Base-by-base conservation (phyloP, 75 land plant genomes). In the Cupressus sempervirens region DNA sequence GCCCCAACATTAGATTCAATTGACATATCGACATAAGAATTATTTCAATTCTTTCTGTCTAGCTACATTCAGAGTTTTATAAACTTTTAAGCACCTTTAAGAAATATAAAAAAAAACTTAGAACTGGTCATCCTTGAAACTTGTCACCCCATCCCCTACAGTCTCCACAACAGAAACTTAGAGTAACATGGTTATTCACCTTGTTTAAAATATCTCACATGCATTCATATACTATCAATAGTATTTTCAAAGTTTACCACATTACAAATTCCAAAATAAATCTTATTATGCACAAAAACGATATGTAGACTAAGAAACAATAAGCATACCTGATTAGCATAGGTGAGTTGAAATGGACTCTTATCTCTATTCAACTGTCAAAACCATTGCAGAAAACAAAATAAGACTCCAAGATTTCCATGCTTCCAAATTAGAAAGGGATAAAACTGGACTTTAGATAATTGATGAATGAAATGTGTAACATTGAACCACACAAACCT, bases 321-420 rank as follows among this genome's bases (percentile, higher is more conserved):
- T 45, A 45, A 79, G 50, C 50, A 29, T 91, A 94, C 99, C 98
- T 97, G 99, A 88, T 95, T 95, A 62, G 95, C 99, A 88, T 94
- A 97, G 80, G 96, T 97, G 50, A 97, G 86, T 80, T 97, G 99
- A 80, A 95, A 95, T 48, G 99, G 99, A 81, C 99, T 97, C 85
- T 94, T 97, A 50, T 93, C 97, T n/a, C 89, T 89, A 89, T 97
- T 96, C 70, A 95, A 83, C 98, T 96, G 97, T 85, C 84, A 91
- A 68, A 84, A 86, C 79, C 86, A 38, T 32, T 36, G 26, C 18
- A 76, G 18, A 20, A 26, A 76, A 76, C 26, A 76, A 7, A 38
- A 20, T 76, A 76, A 76, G 26, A 36, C 23, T 36, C 20, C 18
- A 18, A 76, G 43, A 76, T 9, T 18, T 36, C 26, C 26, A 18